These are phyloP conservation scores for Syzygium grande DNA, from an alignment of 345 rosid genomes.

Conservation along the genomic window DNA sequence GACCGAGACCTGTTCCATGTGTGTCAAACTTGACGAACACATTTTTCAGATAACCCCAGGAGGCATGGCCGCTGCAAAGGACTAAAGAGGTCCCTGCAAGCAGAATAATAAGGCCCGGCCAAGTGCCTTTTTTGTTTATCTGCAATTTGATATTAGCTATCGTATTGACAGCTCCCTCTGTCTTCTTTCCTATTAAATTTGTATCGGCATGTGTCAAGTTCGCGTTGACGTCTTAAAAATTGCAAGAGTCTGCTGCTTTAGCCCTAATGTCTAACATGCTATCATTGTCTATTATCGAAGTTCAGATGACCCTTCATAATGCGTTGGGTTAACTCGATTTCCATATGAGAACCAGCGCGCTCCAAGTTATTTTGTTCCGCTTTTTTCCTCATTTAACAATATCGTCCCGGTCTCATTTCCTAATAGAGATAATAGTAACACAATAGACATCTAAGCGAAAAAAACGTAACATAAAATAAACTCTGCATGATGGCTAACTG, in stretches of 20 bases:
- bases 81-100: not conserved
- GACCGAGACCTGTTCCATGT: not conserved
- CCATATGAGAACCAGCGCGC: not conserved
- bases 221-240: not conserved
- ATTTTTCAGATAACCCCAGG: not conserved
- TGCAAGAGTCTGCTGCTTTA: not conserved
- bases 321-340: not conserved
- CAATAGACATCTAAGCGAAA: not conserved
- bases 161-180: rapidly evolving
- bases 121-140: not conserved
- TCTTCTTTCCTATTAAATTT: not conserved
- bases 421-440: not conserved
- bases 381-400: not conserved
- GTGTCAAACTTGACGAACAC: not conserved
- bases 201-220: not conserved
- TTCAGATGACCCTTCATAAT: not conserved
- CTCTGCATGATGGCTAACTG: not conserved
- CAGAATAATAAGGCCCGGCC: not conserved
- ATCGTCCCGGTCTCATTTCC: too few species aligned
- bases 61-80: not conserved
- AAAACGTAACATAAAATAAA: not conserved
- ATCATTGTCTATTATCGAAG: not conserved
- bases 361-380: not conserved
- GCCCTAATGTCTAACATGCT: not conserved
- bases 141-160: not conserved